These are phyloP conservation scores for Leptographium wingfieldii DNA, from an alignment of 2,329 filamentous ascomycete species.

Conservation along the genomic window DNA sequence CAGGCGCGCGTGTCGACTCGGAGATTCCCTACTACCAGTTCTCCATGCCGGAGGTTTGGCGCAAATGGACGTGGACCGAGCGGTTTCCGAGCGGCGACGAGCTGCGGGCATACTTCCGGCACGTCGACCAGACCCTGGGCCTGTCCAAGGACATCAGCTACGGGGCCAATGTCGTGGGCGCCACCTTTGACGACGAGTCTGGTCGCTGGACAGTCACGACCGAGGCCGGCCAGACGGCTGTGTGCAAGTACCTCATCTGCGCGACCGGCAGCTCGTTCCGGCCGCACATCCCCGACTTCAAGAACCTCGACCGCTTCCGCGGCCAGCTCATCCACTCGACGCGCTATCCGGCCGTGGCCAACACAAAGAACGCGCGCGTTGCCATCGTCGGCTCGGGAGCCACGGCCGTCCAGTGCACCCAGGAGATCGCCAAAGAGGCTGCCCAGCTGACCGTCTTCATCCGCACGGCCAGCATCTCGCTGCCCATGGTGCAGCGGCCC, in stretches of 20 bases:
- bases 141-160: constrained; percentile 32
- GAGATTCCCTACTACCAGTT: constrained; percentile 23
- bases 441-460: constrained; percentile 34
- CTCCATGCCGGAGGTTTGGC: constrained; percentile 24
- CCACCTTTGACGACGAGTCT: constrained; percentile 23
- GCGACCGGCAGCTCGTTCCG: constrained; percentile 33
- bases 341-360: constrained; percentile 5
- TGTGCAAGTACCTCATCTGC: constrained; percentile 30
- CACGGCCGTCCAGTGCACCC: constrained; percentile 12
- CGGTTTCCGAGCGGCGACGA: constrained; percentile 27
- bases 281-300: constrained; percentile 24
- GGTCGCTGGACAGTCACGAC: constrained; percentile 31
- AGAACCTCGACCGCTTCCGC: constrained; percentile 12
- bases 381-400: constrained; percentile 13
- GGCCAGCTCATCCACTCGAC: constrained; percentile 11
- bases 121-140: constrained; percentile 29
- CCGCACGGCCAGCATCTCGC: constrained; percentile 42
- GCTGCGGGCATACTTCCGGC: constrained; percentile 31
- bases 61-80: constrained; percentile 31
- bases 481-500: constrained; percentile 42
- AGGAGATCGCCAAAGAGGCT: constrained; percentile 22
- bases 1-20: constrained; percentile 28
- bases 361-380: constrained; percentile 10
- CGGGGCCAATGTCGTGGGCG: constrained; percentile 27
- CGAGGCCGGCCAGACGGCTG: constrained; percentile 24